Base-by-base conservation (phyloP, 768 basidiomycete genomes). In the Termitomyces sp. region DNA sequence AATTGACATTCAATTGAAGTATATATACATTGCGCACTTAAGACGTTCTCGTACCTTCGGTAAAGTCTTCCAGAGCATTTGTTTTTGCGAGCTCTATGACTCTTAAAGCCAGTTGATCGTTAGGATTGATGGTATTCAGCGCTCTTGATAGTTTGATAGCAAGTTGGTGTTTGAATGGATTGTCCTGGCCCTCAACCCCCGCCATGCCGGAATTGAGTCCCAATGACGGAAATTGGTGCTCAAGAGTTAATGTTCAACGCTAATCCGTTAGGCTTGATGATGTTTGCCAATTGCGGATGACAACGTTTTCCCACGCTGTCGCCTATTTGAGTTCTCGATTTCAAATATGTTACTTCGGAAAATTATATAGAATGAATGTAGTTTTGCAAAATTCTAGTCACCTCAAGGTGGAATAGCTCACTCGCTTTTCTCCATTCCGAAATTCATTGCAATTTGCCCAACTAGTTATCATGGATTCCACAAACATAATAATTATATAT, bases 51-150 rank as follows among this genome's bases (percentile, higher is more conserved):
- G 46, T 57, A 90, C 90, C 89, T 71, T 78, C 77, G 46, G 83
- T 79, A 68, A 94, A 93, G 3, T 77, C 83, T 12, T 82, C 78
- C 21, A 81, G 63, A 0, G 80, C 63, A 63, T 85, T 90, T 1
- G 81, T 81, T 69, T 83, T 85, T 6, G 91, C 91, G 57, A 95
- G 87, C 63, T 89, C 87, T 26, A 85, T 84, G 35, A 95, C 89
- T 56, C 87, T 75, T 59, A 81, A 77, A 3, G 92, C 93, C 21
- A 96, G 80, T 3, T 89, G 70, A 62, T 91, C 89, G 67, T 95
- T 96, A 0, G 90, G 89, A 64, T 91, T 91, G 57, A 93, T 68
- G 14, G 78, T 76, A 68, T 94, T 94, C 64, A 94, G 78, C 3
- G 83, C 83, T 35, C 93, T 73, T 1, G 92, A 94, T 9, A 96